A percentile compares a stretch with the other conserved stretches of the same genome.
Conservation (phyloP, 2,329 filamentous ascomycete genomes). For the Fusarium sp. region DNA sequence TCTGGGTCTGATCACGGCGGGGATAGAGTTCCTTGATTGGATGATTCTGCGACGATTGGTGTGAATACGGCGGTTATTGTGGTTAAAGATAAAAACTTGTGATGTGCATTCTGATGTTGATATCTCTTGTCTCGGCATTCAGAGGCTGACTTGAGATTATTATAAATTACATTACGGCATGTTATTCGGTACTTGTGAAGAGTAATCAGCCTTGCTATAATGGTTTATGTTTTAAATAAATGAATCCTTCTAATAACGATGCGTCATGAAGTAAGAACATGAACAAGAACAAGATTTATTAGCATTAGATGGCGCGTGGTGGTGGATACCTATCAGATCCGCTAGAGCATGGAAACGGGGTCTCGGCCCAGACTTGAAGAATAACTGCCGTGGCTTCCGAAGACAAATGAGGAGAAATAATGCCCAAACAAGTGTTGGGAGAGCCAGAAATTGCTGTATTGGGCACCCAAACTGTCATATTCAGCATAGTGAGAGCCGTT, state of each 20-base stretch:
- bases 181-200: neutral
- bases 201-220: neutral
- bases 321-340: slow-evolving; percentile 9
- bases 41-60: neutral
- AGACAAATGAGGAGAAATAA: slow-evolving; percentile 2
- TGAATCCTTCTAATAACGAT: slow-evolving; percentile 13
- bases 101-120: neutral
- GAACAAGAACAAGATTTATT: slow-evolving; percentile 17
- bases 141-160: neutral
- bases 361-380: neutral
- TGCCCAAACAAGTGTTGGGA: neutral
- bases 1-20: neutral
- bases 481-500: neutral
- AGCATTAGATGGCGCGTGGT: slow-evolving; percentile 6
- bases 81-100: neutral
- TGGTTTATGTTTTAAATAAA: slow-evolving; percentile 4
- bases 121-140: neutral
- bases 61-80: neutral
- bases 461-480: neutral
- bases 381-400: slow-evolving; percentile 22
- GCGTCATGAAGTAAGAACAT: slow-evolving; percentile 12
- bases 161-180: neutral
- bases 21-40: slow-evolving; percentile 16
- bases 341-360: neutral
- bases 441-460: neutral